These are phyloP conservation scores for Leptodermis oblonga DNA, from an alignment of 257 asterid genomes.

Conservation along the genomic window DNA sequence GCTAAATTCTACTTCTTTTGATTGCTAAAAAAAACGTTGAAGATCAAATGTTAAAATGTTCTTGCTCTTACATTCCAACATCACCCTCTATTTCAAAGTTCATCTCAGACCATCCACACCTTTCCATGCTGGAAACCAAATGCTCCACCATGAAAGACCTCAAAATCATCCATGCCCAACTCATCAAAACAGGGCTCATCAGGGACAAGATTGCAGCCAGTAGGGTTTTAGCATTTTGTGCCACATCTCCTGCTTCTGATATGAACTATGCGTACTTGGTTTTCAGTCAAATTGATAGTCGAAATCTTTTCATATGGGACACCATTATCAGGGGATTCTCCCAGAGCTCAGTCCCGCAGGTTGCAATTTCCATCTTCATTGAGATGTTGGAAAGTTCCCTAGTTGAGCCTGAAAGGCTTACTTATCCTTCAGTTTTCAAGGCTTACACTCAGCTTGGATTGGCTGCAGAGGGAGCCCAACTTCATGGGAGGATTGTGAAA, in stretches of 20 bases:
- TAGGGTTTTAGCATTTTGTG: slow-evolving; percentile 50
- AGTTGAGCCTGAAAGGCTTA: slow-evolving; percentile 41
- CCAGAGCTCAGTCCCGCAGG: slow-evolving; percentile 47
- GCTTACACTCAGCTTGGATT: slow-evolving; percentile 59
- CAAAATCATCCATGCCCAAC: slow-evolving; percentile 53
- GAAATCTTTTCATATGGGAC: slow-evolving; percentile 63
- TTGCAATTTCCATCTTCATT: slow-evolving; percentile 46
- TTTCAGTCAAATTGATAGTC: slow-evolving; percentile 37
- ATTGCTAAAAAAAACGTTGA: neutral
- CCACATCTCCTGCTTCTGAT: slow-evolving; percentile 39
- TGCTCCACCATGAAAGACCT: slow-evolving; percentile 55
- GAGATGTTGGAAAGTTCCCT: slow-evolving; percentile 44
- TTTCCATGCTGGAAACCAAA: slow-evolving; percentile 53
- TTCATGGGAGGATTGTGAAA: slow-evolving; percentile 63
- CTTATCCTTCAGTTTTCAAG: slow-evolving; percentile 73
- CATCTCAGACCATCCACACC: slow-evolving; percentile 63
- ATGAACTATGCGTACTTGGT: slow-evolving; percentile 46
- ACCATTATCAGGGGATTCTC: slow-evolving; percentile 67
- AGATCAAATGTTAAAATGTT: slow-evolving; percentile 54
- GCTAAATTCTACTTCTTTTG: neutral
- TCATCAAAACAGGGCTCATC: slow-evolving; percentile 65
- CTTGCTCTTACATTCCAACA: slow-evolving; percentile 59
- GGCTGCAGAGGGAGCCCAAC: slow-evolving; percentile 58
- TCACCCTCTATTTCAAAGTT: slow-evolving; percentile 69
- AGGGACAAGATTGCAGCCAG: slow-evolving; percentile 53